Evolutionary conservation across 169 alveolate species (phyloP).

Genomic region (Eimeria tenella): DNA sequence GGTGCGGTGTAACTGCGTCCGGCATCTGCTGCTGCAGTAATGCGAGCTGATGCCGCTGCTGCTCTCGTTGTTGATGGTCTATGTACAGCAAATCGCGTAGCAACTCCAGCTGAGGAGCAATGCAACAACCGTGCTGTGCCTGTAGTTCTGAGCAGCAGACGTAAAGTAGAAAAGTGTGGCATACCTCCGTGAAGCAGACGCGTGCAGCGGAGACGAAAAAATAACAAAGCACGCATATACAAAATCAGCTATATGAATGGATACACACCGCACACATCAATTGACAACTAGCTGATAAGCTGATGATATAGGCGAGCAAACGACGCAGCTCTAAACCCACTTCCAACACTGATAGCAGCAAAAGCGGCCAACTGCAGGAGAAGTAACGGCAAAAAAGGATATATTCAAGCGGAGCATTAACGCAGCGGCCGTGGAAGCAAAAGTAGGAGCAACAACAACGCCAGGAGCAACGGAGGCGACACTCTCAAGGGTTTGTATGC

Average conservation of each 20-base stretch:
- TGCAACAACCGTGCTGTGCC: constrained; percentile 64
- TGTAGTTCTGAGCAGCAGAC: constrained; percentile 26
- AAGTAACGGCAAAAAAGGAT: background rate
- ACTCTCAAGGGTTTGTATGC: background rate
- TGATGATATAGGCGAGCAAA: no score
- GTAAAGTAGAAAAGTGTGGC: background rate
- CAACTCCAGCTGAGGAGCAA: constrained; percentile 74
- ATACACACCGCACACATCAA: background rate
- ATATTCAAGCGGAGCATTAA: no score
- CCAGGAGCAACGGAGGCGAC: constrained; percentile 1
- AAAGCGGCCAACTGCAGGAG: background rate
- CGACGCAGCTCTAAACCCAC: no score
- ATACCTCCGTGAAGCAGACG: background rate
- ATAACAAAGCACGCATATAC: background rate
- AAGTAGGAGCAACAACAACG: background rate
- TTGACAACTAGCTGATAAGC: no score
- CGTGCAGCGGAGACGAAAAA: background rate
- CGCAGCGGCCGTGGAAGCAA: background rate
- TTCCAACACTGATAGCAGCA: background rate
- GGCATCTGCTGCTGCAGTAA: constrained; percentile 35
- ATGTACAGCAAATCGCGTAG: constrained; percentile 65
- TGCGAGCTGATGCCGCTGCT: constrained; percentile 49
- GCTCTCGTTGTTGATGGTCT: constrained; percentile 60
- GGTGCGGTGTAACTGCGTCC: constrained; percentile 69
- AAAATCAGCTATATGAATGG: background rate